Conservation (phyloP, 2,329 filamentous ascomycete genomes). For the Colletotrichum sp. region DNA sequence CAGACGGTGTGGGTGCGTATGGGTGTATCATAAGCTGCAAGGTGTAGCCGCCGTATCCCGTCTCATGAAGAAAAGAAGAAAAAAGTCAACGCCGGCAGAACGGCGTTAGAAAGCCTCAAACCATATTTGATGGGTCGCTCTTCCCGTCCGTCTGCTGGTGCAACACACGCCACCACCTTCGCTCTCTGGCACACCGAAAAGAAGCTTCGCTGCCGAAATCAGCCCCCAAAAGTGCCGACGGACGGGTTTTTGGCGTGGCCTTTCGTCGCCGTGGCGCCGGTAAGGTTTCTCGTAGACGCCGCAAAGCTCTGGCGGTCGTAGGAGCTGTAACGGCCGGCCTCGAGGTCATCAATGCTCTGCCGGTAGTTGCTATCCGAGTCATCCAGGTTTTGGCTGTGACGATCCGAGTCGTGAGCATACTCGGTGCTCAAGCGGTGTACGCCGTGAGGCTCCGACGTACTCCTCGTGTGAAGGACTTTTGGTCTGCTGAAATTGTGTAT, state of each 20-base stretch:
- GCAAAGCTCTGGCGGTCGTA: not conserved
- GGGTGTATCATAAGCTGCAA: conserved; percentile 11
- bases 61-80: not conserved
- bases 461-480: not conserved
- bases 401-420: not conserved
- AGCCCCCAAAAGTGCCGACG: conserved; percentile 5
- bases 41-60: not conserved
- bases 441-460: not conserved
- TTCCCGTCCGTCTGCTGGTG: not conserved
- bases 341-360: not conserved
- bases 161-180: not conserved
- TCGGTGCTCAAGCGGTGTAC: not conserved
- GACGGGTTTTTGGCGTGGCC: conserved; percentile 5
- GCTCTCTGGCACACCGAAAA: not conserved
- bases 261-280: not conserved
- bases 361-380: not conserved
- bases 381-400: conserved; percentile 2
- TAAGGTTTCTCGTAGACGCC: not conserved
- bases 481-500: conserved; percentile 10
- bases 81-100: not conserved
- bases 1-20: not conserved
- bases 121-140: not conserved
- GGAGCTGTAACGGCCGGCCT: not conserved
- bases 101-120: not conserved
- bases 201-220: not conserved